These are phyloP conservation scores for Albatrellus ellisii DNA, from an alignment of 768 basidiomycete species.

Conservation along the genomic window DNA sequence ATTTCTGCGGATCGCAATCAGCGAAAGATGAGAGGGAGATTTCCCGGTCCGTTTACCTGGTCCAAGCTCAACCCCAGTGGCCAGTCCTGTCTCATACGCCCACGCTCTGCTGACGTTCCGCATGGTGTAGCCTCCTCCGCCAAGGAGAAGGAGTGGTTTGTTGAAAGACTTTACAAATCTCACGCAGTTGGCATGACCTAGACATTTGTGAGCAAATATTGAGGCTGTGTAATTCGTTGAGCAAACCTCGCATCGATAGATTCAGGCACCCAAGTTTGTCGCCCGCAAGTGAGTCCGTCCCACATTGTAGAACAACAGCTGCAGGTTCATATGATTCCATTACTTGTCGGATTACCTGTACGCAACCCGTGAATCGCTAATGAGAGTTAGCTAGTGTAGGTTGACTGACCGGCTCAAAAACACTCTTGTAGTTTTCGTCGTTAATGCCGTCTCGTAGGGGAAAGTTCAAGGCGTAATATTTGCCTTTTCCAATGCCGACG, in stretches of 20 bases:
- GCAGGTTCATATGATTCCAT: slow-evolving; percentile 93
- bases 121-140: slow-evolving; percentile 98
- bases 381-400: not conserved
- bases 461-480: slow-evolving; percentile 89
- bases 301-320: slow-evolving; percentile 94
- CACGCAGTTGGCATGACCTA: slow-evolving; percentile 95
- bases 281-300: slow-evolving; percentile 91
- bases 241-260: slow-evolving; percentile 80
- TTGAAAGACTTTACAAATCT: slow-evolving; percentile 95
- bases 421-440: slow-evolving; percentile 87
- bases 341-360: slow-evolving; percentile 83
- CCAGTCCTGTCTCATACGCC: slow-evolving; percentile 97
- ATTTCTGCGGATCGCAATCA: slow-evolving; percentile 45
- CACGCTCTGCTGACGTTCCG: slow-evolving; percentile 93
- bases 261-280: slow-evolving; percentile 96
- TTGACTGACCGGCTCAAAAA: slow-evolving; percentile 81
- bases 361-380: not conserved
- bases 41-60: slow-evolving; percentile 36
- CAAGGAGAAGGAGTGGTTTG: slow-evolving; percentile 85
- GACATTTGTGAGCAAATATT: not conserved
- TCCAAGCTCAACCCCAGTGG: slow-evolving; percentile 91
- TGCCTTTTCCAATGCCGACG: slow-evolving; percentile 87
- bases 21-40: not conserved
- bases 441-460: slow-evolving; percentile 91
- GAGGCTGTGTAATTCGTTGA: not conserved